Evolutionary conservation across 768 basidiomycete genomes (phyloP).

Genomic region (Xerocomellus amylosporus): DNA sequence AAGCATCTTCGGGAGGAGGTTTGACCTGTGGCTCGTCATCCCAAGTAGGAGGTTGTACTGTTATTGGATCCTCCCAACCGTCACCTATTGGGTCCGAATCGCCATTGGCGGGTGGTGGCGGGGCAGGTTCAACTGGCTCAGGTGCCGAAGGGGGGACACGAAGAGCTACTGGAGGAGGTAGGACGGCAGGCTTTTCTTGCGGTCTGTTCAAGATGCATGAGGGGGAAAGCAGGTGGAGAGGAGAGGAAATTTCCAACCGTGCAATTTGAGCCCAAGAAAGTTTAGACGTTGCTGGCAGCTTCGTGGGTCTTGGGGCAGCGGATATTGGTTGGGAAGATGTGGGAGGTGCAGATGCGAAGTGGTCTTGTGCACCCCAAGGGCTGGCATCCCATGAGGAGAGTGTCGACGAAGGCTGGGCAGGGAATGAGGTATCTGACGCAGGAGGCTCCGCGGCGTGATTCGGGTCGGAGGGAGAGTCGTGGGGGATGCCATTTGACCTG

Average conservation of each 20-base stretch:
- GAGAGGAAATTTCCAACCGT: constrained; percentile 34
- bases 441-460: constrained; percentile 14
- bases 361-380: constrained; percentile 35
- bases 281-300: constrained; percentile 71
- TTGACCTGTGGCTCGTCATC: constrained; percentile 61
- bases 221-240: neutral
- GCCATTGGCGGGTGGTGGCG: constrained; percentile 29
- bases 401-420: constrained; percentile 25
- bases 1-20: constrained; percentile 30
- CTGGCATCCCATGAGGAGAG: constrained; percentile 36
- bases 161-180: constrained; percentile 32
- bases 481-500: constrained; percentile 12
- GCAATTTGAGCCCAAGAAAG: constrained; percentile 87
- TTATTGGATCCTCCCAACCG: constrained; percentile 74
- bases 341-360: constrained; percentile 31
- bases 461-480: constrained; percentile 18
- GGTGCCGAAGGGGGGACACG: constrained; percentile 18
- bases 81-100: constrained; percentile 36
- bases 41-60: constrained; percentile 64
- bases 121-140: constrained; percentile 24
- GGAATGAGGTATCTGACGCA: constrained; percentile 8
- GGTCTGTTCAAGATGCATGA: constrained; percentile 39
- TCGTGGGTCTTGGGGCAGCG: constrained; percentile 33
- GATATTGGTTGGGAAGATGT: constrained; percentile 15
- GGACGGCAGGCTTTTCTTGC: constrained; percentile 60